These are phyloP conservation scores for Penicillium longicatenatum DNA, from an alignment of 495 filamentous ascomycete genomes.

Conservation along the genomic window DNA sequence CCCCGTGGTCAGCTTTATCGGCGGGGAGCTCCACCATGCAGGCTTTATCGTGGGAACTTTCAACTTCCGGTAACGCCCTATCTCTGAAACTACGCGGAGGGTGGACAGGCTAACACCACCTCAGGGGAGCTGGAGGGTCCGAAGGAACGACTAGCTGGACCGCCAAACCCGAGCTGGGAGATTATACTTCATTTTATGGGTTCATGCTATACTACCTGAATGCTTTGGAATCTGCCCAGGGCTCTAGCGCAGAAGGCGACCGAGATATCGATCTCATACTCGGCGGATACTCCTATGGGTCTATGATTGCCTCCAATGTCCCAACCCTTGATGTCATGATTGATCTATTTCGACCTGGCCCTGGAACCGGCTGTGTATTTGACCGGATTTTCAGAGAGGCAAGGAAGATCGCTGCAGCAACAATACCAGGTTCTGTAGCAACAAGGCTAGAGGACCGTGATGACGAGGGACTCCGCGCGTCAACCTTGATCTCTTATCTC, in stretches of 20 bases:
- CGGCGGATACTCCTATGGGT: conserved; percentile 91
- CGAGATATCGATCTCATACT: conserved; percentile 52
- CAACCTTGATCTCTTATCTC: conserved; percentile 61
- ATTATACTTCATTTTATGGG: conserved; percentile 78
- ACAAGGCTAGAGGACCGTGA: conserved; percentile 18
- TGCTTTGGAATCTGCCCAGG: conserved; percentile 21
- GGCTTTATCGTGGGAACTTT: conserved; percentile 85
- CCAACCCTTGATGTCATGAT: conserved; percentile 62
- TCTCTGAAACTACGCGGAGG: not conserved
- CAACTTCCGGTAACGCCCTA: conserved; percentile 74
- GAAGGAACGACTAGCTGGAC: conserved; percentile 84
- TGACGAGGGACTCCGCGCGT: conserved; percentile 13
- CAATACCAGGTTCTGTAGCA: conserved; percentile 38
- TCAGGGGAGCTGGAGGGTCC: conserved; percentile 76
- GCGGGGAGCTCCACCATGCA: conserved; percentile 59
- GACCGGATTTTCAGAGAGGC: conserved; percentile 69
- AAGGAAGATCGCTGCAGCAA: conserved; percentile 58
- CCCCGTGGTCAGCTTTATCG: conserved; percentile 65
- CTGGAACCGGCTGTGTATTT: conserved; percentile 22
- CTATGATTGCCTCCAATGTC: conserved; percentile 73
- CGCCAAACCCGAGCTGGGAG: conserved; percentile 72
- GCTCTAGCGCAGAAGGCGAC: not conserved
- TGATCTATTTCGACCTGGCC: conserved; percentile 50
- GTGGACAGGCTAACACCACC: conserved; percentile 7
- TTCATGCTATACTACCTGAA: conserved; percentile 76